Percentiles rank a stretch among this genome's conserved stretches.
Evolutionary conservation across 306 rosid genomes (phyloP).

Genomic region (Acmispon strigosus): DNA sequence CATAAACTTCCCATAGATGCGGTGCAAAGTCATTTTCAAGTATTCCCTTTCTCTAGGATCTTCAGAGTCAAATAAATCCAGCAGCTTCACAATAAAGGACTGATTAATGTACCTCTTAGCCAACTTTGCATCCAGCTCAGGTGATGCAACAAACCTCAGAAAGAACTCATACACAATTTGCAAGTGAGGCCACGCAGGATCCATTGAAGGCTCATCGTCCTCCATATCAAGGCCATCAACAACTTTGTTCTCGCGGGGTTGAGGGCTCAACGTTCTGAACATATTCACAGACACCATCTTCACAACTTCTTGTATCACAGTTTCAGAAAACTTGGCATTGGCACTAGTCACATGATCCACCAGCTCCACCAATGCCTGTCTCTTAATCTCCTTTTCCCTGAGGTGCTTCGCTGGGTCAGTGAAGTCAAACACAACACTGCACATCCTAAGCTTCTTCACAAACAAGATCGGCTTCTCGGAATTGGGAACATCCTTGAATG

Average conservation of each 20-base stretch:
- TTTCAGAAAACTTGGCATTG: slow-evolving; percentile 48
- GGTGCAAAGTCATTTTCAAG: neutral
- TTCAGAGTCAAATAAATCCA: slow-evolving; percentile 55
- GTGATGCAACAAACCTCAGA: slow-evolving; percentile 57
- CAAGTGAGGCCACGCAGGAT: slow-evolving; percentile 69
- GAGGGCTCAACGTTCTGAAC: slow-evolving; percentile 53
- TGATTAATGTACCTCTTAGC: slow-evolving; percentile 58
- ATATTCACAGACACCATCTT: slow-evolving; percentile 55
- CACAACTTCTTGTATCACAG: slow-evolving; percentile 46
- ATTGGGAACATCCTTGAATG: slow-evolving; percentile 51
- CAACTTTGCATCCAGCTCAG: slow-evolving; percentile 59
- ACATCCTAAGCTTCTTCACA: slow-evolving; percentile 47
- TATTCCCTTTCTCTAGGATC: neutral
- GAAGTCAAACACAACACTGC: slow-evolving; percentile 58
- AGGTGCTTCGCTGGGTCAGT: slow-evolving; percentile 51
- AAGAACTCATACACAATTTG: slow-evolving; percentile 37
- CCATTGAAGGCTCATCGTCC: slow-evolving; percentile 65
- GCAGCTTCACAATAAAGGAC: slow-evolving; percentile 51
- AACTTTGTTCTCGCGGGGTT: slow-evolving; percentile 45
- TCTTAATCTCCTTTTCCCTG: slow-evolving; percentile 65
- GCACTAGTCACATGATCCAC: slow-evolving; percentile 56
- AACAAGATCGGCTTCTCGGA: slow-evolving; percentile 56
- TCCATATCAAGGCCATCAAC: slow-evolving; percentile 57
- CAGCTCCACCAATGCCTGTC: slow-evolving; percentile 52
- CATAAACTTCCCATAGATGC: neutral